Evolutionary conservation across 202 grass and related monocot species (phyloP), one percentile per base, ranked within the genome.

Genomic region (Panicum hallii): DNA sequence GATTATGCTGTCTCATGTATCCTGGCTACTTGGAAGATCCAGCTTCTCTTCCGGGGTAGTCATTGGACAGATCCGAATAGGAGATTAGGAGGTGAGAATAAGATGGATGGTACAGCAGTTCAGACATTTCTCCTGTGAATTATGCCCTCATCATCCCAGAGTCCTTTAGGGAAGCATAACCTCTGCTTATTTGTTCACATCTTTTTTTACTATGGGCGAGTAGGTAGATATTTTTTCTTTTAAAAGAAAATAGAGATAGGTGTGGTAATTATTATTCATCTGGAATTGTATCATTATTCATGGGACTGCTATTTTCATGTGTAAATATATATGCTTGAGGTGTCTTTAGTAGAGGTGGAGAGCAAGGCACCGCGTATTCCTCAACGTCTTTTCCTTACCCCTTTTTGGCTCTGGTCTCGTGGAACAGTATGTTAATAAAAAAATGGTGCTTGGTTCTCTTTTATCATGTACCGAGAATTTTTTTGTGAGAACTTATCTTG

Each of bases 281-380:
- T 45, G 8, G 20, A 85, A 54, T 11, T 66, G 40, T 85, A 64
- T 70, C 52, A 56, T 56, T 82, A 57, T 86, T 77, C 28, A 20
- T 67, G 40, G 63, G 28, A 77, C 19, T 72, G 28, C 8, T 44
- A 72, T 45, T 53, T 77, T 70, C 26, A 22, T 72, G 15, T 86
- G 83, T 90, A 89, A 72, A 90, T 90, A 84, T 83, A 74, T 67
- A 23, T 80, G 9, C 5, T 30, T 75, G 78, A 75, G 54, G 2
- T 79, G n/a, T 40, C 19, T 44, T 64, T 47, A 9, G 30, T 67
- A 60, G 20, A 22, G 56, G 56, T 67, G 45, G 73, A 61, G 19
- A 28, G 15, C 13, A 79, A 79, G 49, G 15, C 58, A 30, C 19
- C 5, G 5, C 17, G 43, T 80, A 45, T 77, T 16, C n/a, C 56